phyloP scores from a whole-genome alignment of 192 early-diverging fungal species.

The Mortierella claussenii region DNA sequence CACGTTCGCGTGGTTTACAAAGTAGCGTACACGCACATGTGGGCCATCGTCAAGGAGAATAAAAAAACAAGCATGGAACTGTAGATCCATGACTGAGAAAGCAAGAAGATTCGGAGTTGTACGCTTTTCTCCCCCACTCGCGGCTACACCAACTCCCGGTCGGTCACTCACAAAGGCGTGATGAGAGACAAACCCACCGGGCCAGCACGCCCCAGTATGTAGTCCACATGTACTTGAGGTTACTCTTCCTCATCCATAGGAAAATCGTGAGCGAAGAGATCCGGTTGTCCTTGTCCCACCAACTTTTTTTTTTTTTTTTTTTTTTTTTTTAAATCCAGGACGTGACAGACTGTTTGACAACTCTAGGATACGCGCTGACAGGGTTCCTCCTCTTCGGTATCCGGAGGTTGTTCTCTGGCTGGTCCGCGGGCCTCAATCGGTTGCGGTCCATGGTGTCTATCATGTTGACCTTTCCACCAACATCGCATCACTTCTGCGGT shows the following conservation, averaged over 20 bases:
- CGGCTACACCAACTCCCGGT: not conserved
- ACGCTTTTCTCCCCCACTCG: not conserved
- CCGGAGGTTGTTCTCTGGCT: constrained; percentile 56
- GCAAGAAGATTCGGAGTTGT: too few species aligned
- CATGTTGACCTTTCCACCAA: constrained; percentile 40
- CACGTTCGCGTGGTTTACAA: not conserved
- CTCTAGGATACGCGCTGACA: constrained; percentile 53
- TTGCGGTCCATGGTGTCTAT: constrained; percentile 57
- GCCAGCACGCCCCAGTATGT: not conserved
- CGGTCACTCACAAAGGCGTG: too few species aligned
- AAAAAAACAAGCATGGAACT: too few species aligned
- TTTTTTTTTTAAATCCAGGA: constrained; percentile 37
- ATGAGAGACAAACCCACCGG: not conserved
- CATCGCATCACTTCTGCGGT: constrained; percentile 46
- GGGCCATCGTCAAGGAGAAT: not conserved
- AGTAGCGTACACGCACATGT: not conserved
- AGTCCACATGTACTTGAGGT: not conserved
- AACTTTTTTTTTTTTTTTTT: constrained; percentile 7
- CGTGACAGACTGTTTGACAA: constrained; percentile 60
- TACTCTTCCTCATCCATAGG: not conserved
- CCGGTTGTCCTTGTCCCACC: not conserved
- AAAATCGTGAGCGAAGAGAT: too few species aligned
- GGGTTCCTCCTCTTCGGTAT: constrained; percentile 68
- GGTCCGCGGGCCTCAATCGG: constrained; percentile 53
- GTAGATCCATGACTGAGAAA: too few species aligned